These are phyloP conservation scores for Talaromyces sp. DNA, from an alignment of 2,329 filamentous ascomycete genomes.

Conservation along the genomic window DNA sequence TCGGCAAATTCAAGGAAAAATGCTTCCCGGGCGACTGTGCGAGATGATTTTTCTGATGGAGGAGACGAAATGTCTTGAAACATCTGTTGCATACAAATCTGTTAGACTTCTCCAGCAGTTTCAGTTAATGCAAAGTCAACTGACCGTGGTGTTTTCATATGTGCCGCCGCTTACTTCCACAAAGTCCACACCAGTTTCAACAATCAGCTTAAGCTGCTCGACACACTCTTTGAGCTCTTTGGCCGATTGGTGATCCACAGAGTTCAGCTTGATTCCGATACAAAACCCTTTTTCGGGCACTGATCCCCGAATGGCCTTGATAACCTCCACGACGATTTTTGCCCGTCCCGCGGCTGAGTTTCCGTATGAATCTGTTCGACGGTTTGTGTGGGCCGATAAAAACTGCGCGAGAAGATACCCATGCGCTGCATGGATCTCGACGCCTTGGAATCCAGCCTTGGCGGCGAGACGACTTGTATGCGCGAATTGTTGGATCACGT, in stretches of 20 bases:
- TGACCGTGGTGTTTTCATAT: slow-evolving; percentile 48
- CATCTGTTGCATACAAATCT: slow-evolving; percentile 24
- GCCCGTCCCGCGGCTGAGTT: slow-evolving; percentile 42
- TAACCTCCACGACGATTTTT: slow-evolving; percentile 42
- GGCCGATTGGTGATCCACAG: slow-evolving; percentile 38
- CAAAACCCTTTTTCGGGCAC: slow-evolving; percentile 37
- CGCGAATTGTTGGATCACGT: slow-evolving; percentile 50
- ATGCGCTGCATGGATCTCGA: slow-evolving; percentile 50
- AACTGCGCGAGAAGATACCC: slow-evolving; percentile 44
- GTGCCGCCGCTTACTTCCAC: slow-evolving; percentile 61
- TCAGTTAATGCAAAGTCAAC: slow-evolving; percentile 4
- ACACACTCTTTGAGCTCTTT: slow-evolving; percentile 45
- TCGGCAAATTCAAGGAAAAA: slow-evolving; percentile 64
- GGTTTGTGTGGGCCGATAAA: slow-evolving; percentile 38
- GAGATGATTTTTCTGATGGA: slow-evolving; percentile 12
- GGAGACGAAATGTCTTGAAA: slow-evolving; percentile 15
- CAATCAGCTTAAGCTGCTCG: slow-evolving; percentile 49
- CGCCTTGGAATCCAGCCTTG: slow-evolving; percentile 49
- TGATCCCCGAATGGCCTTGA: slow-evolving; percentile 35
- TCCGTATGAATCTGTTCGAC: slow-evolving; percentile 45
- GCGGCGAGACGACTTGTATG: slow-evolving; percentile 46
- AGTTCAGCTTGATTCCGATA: slow-evolving; percentile 49
- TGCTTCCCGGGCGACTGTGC: slow-evolving; percentile 55
- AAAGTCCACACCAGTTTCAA: slow-evolving; percentile 51
- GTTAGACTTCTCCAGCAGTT: slow-evolving; percentile 11